Evolutionary conservation across 345 rosid genomes (phyloP).

Genomic region (Gossypium bickii): DNA sequence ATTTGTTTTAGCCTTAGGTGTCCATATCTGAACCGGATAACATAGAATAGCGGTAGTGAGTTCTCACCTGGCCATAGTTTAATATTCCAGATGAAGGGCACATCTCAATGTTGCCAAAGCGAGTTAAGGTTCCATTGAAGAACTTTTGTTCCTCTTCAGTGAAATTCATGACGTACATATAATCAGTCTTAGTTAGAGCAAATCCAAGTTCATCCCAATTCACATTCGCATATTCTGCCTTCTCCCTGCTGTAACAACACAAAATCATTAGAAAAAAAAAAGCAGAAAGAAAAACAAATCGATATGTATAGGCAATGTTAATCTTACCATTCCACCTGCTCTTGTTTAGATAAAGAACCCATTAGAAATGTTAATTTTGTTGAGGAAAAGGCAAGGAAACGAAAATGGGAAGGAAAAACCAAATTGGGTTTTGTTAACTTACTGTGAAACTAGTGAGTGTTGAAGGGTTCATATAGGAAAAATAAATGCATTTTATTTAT

Average conservation of each 20-base stretch:
- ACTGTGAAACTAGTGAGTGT: not conserved
- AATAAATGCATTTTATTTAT: not conserved
- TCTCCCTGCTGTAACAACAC: not conserved
- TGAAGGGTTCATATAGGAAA: not conserved
- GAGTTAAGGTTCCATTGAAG: conserved; percentile 23
- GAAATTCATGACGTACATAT: conserved; percentile 42
- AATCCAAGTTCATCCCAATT: conserved; percentile 46
- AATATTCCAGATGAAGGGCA: conserved; percentile 38
- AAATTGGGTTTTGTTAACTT: not conserved
- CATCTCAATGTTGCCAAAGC: conserved; percentile 32
- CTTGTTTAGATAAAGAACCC: not conserved
- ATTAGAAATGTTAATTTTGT: not conserved
- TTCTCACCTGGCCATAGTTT: conserved; percentile 45
- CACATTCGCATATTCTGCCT: conserved; percentile 19
- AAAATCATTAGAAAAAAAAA: not conserved
- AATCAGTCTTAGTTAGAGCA: conserved; percentile 32
- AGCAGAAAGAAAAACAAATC: not conserved
- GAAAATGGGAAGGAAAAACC: not conserved
- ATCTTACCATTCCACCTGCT: not conserved
- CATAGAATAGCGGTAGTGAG: not conserved
- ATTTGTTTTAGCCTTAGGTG: not conserved
- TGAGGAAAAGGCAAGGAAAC: not conserved
- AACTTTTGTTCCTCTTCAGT: conserved; percentile 19
- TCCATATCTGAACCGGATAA: not conserved
- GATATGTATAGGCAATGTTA: no score